Base-by-base conservation (phyloP, 106 monocot species). In the Cymbidium sinense region DNA sequence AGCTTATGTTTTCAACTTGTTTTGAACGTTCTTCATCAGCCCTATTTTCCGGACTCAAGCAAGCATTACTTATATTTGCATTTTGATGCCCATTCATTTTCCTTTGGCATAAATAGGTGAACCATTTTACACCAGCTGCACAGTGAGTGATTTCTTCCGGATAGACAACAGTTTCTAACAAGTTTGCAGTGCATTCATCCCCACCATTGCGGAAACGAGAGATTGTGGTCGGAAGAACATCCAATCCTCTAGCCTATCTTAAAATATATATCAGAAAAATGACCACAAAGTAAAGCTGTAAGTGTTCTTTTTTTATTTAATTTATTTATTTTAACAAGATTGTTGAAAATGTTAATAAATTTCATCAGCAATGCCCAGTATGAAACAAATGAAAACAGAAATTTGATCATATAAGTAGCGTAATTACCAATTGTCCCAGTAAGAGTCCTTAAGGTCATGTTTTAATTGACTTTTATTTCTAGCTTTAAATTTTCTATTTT, bases 91-190 rank as follows among this genome's bases (percentile, higher is more conserved):
- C 37, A 9, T 19, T 13, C 25, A 50, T 70, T 17, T 43, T 72
- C 77, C 86, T 76, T 10, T 78, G 82, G 73, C 89, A 93, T 31
- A 95, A 74, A 74, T 84, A 95, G n/a, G 77, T 90, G 70, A 93
- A 95, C 95, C 95, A 95, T 82, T 89, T 90, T 4, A 95, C 75
- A 78, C 95, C 95, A 76, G 95, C 88, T 70, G 93, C 87, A 74
- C 93, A 93, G 67, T 95, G 95, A 35, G 92, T 88, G 35, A 95
- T 88, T 77, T 95, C 93, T 62, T 95, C 95, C 5, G 95, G 95
- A 75, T 89, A 95, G 20, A 95, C 83, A 36, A 89, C 87, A 8
- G 70, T 84, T 81, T 95, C 88, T 54, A 95, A 55, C 35, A 93
- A 58, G 7, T 87, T 79, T 75, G 95, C 95, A 18, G 95, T 90